Conservation (phyloP, 2,329 filamentous ascomycete species). For the Apiospora kogelbergensis region DNA sequence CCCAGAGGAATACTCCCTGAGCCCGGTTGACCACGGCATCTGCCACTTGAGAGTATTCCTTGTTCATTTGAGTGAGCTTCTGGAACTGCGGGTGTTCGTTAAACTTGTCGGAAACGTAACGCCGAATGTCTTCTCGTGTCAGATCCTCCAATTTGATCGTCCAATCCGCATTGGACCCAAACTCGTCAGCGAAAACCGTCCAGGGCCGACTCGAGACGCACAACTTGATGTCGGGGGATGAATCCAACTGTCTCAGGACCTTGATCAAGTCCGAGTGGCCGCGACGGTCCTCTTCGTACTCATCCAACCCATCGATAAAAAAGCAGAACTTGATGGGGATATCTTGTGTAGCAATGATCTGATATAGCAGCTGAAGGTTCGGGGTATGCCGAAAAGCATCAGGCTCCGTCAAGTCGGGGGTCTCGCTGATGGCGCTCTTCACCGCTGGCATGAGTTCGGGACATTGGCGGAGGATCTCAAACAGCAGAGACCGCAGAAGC, state of each 20-base stretch:
- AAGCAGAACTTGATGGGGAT: neutral
- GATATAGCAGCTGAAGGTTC: neutral
- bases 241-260: neutral
- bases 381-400: neutral
- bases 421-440: neutral
- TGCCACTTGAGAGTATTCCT: neutral
- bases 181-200: neutral
- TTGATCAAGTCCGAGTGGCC: neutral
- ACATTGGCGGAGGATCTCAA: slow-evolving; percentile 7
- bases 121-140: neutral
- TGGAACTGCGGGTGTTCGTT: neutral
- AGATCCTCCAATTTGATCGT: neutral
- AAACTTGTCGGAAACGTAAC: neutral
- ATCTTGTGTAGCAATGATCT: neutral
- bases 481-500: slow-evolving; percentile 9
- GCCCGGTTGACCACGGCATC: neutral
- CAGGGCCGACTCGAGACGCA: neutral
- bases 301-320: slow-evolving; percentile 14
- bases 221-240: neutral
- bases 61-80: neutral
- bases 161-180: neutral
- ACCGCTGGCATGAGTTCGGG: slow-evolving; percentile 8
- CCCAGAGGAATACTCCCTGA: neutral
- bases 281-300: neutral
- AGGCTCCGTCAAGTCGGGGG: neutral